A percentile compares a stretch with the other conserved stretches of the same genome.
These are phyloP conservation scores for Sarocladium kiliense DNA, from an alignment of 2,329 filamentous ascomycete species.

Conservation along the genomic window DNA sequence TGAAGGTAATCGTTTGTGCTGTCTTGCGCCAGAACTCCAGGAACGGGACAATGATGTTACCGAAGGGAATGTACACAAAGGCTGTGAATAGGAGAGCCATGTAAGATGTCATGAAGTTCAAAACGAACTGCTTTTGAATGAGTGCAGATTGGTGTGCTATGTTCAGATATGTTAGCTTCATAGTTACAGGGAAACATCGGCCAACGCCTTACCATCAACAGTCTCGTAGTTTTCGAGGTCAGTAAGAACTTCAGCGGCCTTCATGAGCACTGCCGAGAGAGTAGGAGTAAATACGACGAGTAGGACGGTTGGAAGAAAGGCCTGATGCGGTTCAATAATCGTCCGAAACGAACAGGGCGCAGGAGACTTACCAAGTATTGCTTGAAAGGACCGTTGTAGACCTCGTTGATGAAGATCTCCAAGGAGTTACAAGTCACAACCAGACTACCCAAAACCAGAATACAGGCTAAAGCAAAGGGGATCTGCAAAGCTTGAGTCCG, in stretches of 20 bases:
- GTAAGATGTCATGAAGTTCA: constrained; percentile 96
- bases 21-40: constrained; percentile 75
- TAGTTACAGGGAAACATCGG: background rate
- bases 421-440: constrained; percentile 86
- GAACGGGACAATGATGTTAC: constrained; percentile 75
- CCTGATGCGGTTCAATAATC: constrained; percentile 38
- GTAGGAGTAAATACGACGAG: constrained; percentile 78
- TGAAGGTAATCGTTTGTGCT: constrained; percentile 69
- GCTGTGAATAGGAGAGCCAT: constrained; percentile 87
- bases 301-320: constrained; percentile 83
- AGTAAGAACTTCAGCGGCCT: constrained; percentile 70
- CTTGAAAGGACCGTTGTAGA: constrained; percentile 88
- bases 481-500: constrained; percentile 74
- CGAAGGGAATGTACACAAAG: constrained; percentile 93
- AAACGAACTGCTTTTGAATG: constrained; percentile 87
- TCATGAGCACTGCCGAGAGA: constrained; percentile 69
- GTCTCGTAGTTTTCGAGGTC: constrained; percentile 91
- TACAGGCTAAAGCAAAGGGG: constrained; percentile 75
- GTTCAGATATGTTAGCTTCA: background rate
- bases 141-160: constrained; percentile 74
- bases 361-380: constrained; percentile 61
- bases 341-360: background rate
- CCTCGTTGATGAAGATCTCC: constrained; percentile 92
- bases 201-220: constrained; percentile 49
- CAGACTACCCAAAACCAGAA: constrained; percentile 68